Evolutionary conservation across 2,329 filamentous ascomycete species (phyloP), one percentile per base, ranked within the genome.

Genomic region (Dryadomyces quercivorus): DNA sequence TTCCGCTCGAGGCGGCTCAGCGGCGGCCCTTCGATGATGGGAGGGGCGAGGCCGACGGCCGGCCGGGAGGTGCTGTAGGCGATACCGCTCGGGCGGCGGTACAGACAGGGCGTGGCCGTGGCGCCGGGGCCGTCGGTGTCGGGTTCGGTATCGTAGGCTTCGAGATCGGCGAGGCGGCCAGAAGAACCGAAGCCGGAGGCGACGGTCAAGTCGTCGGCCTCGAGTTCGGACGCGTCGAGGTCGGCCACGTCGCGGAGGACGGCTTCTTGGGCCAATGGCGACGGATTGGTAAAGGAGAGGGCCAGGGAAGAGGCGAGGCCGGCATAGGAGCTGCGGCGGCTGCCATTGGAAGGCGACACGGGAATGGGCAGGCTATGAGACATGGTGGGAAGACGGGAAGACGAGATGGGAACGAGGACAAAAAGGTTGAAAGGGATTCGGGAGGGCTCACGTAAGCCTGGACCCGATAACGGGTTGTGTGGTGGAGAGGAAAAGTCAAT

Each of bases 11-110:
- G 64, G 50, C 72, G 72, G 15, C 77, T 82, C 55, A 83, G 67
- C 50, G 70, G 64, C 3, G 74, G 69, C 50, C 76, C 74, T 18
- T 73, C 71, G 15, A 70, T 57, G 10, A 65, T 65, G 49, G 65
- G 65, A 50, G 65, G 65, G 49, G 75, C 73, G 5, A 81, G 80
- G 26, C 88, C 77, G 56, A 94, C 75, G 5, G 85, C 79, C 3
- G 85, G 84, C 53, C 88, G 76, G 1, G 82, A 77, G 22, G 84
- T 84, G 13, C 85, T 86, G 57, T 80, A 87, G 34, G 85, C 83
- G 46, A 93, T 83, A 64, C 84, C 86, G 60, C 82, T 86, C 1
- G 89, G 88, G 48, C 89, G 80, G 54, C 86, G 81, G 70, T 93
- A 95, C 61, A 75, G 75, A 64, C 68, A 72, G 54, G 71, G 75